Evolutionary conservation across 495 filamentous ascomycete genomes (phyloP).

Genomic region (Penicillium mononematosum): DNA sequence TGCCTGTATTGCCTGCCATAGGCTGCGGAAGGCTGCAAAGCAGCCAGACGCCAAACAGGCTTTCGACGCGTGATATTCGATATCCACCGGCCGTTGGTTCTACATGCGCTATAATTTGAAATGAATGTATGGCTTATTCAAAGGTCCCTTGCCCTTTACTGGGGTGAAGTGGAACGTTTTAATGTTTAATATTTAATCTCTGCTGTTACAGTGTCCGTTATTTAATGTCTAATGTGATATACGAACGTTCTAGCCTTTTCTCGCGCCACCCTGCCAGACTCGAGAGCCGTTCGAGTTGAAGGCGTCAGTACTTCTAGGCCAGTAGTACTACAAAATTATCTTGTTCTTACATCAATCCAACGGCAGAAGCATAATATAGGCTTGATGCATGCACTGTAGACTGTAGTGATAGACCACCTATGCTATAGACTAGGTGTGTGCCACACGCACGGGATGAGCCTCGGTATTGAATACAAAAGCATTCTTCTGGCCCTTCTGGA

Average conservation of each 20-base stretch:
- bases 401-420: too few relatives aligned
- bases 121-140: background rate
- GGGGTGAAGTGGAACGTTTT: background rate
- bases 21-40: constrained; percentile 15
- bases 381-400: background rate
- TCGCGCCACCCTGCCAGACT: background rate
- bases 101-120: background rate
- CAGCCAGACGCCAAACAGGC: background rate
- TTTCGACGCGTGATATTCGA: constrained; percentile 2
- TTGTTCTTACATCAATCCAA: background rate
- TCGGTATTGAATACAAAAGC: constrained; percentile 83
- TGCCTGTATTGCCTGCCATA: constrained; percentile 16
- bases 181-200: background rate
- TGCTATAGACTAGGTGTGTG: constrained; percentile 13
- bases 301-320: background rate
- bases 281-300: background rate
- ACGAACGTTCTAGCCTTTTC: background rate
- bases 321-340: background rate
- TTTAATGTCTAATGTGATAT: background rate
- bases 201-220: background rate
- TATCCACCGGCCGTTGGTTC: background rate
- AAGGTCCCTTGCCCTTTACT: too few relatives aligned
- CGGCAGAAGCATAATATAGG: background rate
- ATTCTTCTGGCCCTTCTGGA: constrained; percentile 56
- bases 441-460: constrained; percentile 71